Percentiles rank a stretch among this genome's conserved stretches.
Conservation (phyloP, 305 asterid species). For the Fraxinus baroniana region DNA sequence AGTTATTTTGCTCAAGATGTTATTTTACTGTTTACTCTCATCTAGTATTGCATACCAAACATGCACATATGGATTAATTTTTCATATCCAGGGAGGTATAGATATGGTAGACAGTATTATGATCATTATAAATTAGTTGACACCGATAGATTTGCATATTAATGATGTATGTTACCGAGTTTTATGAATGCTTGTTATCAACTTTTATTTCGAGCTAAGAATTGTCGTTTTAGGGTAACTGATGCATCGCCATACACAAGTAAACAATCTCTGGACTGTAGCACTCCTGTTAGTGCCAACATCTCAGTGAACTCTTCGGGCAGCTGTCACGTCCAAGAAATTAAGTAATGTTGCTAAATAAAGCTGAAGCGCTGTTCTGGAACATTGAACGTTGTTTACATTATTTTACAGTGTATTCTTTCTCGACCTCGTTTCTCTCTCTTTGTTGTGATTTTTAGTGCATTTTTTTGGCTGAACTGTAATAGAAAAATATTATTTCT, state of each 20-base stretch:
- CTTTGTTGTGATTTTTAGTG: slow-evolving; percentile 23
- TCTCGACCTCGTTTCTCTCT: slow-evolving; percentile 17
- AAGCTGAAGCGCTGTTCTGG: slow-evolving; percentile 1
- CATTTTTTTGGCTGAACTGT: slow-evolving; percentile 17
- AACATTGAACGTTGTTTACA: background rate
- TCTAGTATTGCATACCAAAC: background rate
- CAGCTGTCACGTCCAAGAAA: slow-evolving; percentile 32
- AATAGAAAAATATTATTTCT: background rate
- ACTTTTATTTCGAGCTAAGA: background rate
- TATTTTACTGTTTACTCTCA: background rate
- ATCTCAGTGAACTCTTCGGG: slow-evolving; percentile 29
- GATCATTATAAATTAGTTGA: background rate
- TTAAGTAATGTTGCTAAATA: background rate
- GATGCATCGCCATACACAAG: slow-evolving; percentile 39
- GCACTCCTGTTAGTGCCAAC: slow-evolving; percentile 9
- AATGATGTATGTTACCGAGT: background rate
- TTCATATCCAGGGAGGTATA: background rate
- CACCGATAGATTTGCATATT: background rate
- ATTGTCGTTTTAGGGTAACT: slow-evolving; percentile 31
- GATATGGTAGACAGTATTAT: background rate
- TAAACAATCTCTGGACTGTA: slow-evolving; percentile 11
- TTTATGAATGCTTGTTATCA: background rate
- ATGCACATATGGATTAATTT: background rate
- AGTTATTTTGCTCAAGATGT: background rate
- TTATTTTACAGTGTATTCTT: background rate